Base-by-base conservation (phyloP, 371 early-diverging fungal genomes). In the Rhizomucor pusillus region DNA sequence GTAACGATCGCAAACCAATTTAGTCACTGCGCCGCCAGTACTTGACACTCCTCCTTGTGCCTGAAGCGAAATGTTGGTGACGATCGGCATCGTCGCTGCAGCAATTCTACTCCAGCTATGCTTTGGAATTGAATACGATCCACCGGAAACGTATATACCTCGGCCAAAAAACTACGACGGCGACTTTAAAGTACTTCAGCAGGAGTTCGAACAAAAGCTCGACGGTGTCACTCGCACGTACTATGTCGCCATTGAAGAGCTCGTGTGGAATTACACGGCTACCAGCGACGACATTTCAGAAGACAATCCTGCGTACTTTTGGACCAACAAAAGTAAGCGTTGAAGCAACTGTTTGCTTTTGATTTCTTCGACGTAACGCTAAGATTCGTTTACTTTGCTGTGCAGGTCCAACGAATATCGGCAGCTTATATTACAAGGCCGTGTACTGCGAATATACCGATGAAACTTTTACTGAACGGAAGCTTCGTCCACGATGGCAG, bases 371-470 rank as follows among this genome's bases (percentile, higher is more conserved):
- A 13, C 13, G 40, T 52, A 11, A 9, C 41, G n/a, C n/a, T n/a
- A n/a, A n/a, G n/a, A n/a, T n/a, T n/a, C n/a, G n/a, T 35, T 29
- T 44, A 11, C 45, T 36, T 52, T 18, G 1, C 34, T 18, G 13
- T 20, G 29, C 25, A 73, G 67, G 56, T 12, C 36, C 56, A 7
- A 58, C 62, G 33, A 50, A 47, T 13, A 43, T 79, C 9, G 82
- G 80, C 13, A 60, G 59, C 33, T 56, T 46, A 36, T 81, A 81
- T 54, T 60, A 65, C 54, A 81, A 79, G 47, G 69, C 79, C 14
- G 40, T 76, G 18, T 81, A 76, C 47, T 49, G 64, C 29, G 75
- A 79, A 66, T 81, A 81, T 37, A 66, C 65, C 5, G 78, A 81
- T 60, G 58, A 34, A 0, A 64, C 56, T 13, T 81, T 54, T 56